These are phyloP conservation scores for Fusarium citri DNA, from an alignment of 2,329 filamentous ascomycete genomes.

Conservation along the genomic window DNA sequence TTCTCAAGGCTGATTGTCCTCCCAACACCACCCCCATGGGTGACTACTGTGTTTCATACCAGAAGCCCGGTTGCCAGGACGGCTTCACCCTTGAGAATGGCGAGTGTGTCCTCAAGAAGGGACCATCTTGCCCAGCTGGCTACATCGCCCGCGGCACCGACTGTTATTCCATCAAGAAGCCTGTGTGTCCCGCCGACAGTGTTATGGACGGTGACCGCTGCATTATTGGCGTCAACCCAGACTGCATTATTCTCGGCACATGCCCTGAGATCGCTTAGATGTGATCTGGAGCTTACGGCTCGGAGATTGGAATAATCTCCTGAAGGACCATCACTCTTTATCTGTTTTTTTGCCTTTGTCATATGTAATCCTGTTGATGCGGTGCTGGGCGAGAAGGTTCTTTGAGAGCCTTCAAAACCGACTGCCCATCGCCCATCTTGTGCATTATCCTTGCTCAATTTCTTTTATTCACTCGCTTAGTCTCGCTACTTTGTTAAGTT, in stretches of 20 bases:
- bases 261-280: constrained; percentile 1
- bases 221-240: neutral
- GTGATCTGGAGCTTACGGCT: neutral
- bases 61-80: neutral
- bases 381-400: neutral
- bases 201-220: neutral
- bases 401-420: neutral
- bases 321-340: neutral
- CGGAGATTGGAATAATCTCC: neutral
- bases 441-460: neutral
- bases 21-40: neutral
- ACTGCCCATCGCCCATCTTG: neutral
- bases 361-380: neutral
- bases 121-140: neutral
- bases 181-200: neutral
- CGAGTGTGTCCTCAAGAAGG: constrained; percentile 1
- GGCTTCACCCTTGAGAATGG: neutral
- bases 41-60: constrained; percentile 4
- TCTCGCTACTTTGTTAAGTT: neutral
- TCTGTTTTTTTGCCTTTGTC: neutral
- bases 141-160: neutral
- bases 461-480: neutral
- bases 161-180: neutral
- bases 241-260: neutral
- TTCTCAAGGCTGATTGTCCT: neutral